Evolutionary conservation across 1,139 yeast species (phyloP), one percentile per base, ranked within the genome.

Genomic region (Magnusiomyces tetraspermus): DNA sequence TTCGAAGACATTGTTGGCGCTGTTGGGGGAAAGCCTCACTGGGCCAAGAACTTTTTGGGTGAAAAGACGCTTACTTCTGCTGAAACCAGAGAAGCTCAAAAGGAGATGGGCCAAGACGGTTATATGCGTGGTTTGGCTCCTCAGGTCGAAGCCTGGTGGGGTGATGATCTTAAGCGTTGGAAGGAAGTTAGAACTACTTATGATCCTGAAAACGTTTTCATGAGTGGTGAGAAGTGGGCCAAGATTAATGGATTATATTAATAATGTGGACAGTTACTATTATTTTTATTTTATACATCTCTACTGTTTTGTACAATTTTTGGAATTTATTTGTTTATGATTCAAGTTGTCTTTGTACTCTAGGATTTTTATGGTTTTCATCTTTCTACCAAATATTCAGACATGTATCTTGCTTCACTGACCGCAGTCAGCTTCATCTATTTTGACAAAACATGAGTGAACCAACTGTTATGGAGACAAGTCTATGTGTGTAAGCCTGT

Each of bases 1-100:
- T 92, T 92, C 67, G 98, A 92, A 68, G 77, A 78, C 54, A 78
- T 87, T 1, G 75, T 90, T 75, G 75, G 76, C 52, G 80, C 78
- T 37, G 90, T 85, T 23, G 90, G 86, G 42, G 98, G 98, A 49
- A 86, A 83, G 66, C 98, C 98, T 1, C 98, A 92, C 67, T 92
- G 98, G 98, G 98, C 98, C n/a, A 92, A 92, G 74, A 90, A 90
- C 69, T 92, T 89, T 66, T 76, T 89, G 59, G 96, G 96, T 1
- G 47, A 48, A 8, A 54, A 41, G 10, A 15, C 31, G 21, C 43
- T n/a, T 23, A 11, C 15, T 15, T n/a, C 21, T n/a, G 23, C 23
- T 8, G 37, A 38, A 3, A 46, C 22, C 41, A 13, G 26, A 22
- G 46, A 52, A 23, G 36, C 36, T 52, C 17, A 51, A 30, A 46